Conservation (phyloP, 192 early-diverging fungal genomes). For the Rhizophagus clarus region DNA sequence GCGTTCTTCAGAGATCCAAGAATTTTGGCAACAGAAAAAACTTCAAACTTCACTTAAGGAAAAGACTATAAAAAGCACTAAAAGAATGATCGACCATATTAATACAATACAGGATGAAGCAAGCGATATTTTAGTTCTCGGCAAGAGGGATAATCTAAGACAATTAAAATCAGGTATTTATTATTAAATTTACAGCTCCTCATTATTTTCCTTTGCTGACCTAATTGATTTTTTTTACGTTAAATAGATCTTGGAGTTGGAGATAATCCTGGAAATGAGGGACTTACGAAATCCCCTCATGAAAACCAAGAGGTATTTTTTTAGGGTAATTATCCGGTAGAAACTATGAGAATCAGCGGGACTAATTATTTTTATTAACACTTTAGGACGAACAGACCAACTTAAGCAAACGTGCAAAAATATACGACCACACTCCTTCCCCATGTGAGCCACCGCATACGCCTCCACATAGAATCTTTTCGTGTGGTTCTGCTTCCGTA, state of each 20-base stretch:
- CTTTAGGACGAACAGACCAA: background rate
- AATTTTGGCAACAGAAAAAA: slow-evolving; percentile 11
- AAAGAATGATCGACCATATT: slow-evolving; percentile 3
- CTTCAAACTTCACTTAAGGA: slow-evolving; percentile 5
- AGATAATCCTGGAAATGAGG: background rate
- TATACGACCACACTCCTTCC: background rate
- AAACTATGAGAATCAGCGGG: background rate
- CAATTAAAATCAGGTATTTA: slow-evolving; percentile 3
- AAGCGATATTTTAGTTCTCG: slow-evolving; percentile 9
- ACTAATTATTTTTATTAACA: slow-evolving; percentile 3
- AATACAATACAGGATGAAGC: background rate
- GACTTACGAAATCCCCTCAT: too few relatives aligned
- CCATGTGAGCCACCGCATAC: background rate
- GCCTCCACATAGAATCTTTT: slow-evolving; percentile 17
- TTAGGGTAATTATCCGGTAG: too few relatives aligned
- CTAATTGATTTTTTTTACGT: background rate
- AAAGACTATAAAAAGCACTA: slow-evolving; percentile 13
- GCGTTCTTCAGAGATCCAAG: background rate
- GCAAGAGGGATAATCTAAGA: slow-evolving; percentile 8
- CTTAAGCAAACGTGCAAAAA: background rate
- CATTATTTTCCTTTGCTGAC: background rate
- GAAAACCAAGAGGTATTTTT: too few relatives aligned
- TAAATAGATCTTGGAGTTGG: background rate
- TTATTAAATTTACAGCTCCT: background rate
- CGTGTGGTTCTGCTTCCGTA: background rate